Percentiles rank a stretch among this genome's conserved stretches.
These are phyloP conservation scores for Pulveroboletus sp. DNA, from an alignment of 768 basidiomycete genomes.

Conservation along the genomic window DNA sequence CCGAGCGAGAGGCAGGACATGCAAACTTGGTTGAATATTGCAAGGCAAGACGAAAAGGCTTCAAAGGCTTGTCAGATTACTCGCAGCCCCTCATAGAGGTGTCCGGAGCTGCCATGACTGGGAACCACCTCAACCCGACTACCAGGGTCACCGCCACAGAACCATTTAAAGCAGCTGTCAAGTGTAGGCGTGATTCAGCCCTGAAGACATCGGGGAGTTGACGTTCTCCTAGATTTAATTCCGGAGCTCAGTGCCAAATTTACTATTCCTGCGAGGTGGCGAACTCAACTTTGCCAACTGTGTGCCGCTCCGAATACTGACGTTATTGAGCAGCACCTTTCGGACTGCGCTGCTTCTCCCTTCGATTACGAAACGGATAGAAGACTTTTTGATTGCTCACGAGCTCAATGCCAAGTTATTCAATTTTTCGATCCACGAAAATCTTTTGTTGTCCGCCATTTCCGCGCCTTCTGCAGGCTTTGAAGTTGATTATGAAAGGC, in stretches of 20 bases:
- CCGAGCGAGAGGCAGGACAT: constrained; percentile 59
- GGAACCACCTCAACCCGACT: constrained; percentile 58
- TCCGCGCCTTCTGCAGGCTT: constrained; percentile 64
- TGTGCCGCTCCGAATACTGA: constrained; percentile 19
- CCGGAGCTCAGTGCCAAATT: constrained; percentile 77
- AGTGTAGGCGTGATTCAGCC: constrained; percentile 45
- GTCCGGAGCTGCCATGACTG: constrained; percentile 41
- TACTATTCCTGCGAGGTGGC: constrained; percentile 68
- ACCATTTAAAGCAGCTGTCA: constrained; percentile 41
- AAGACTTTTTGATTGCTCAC: constrained; percentile 70
- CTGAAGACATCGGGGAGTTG: constrained; percentile 24
- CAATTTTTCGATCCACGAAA: constrained; percentile 54
- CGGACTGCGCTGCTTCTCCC: constrained; percentile 69
- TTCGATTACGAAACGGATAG: constrained; percentile 66
- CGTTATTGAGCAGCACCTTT: constrained; percentile 45
- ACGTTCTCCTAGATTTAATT: constrained; percentile 57
- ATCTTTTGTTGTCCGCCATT: constrained; percentile 59
- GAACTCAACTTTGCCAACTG: constrained; percentile 18
- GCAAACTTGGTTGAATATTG: constrained; percentile 63
- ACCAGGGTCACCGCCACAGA: constrained; percentile 36
- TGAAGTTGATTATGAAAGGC: constrained; percentile 77
- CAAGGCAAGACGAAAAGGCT: constrained; percentile 55
- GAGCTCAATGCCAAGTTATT: constrained; percentile 74
- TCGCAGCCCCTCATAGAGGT: constrained; percentile 74
- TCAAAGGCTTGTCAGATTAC: constrained; percentile 55